Evolutionary conservation across 2,329 filamentous ascomycete genomes (phyloP).

Genomic region (Rosellinia necatrix): DNA sequence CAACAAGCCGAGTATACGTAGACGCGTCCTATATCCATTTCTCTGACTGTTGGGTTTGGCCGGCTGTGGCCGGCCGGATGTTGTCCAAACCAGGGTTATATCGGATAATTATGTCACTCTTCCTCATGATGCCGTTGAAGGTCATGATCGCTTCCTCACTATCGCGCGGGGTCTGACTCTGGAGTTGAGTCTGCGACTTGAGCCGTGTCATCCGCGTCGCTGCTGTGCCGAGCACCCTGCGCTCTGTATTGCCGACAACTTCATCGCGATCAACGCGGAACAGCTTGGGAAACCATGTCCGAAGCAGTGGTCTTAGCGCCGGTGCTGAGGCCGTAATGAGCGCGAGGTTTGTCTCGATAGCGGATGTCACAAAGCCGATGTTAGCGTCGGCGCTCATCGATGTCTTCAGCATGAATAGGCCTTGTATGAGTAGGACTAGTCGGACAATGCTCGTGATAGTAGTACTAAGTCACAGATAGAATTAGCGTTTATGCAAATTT

Average conservation of each 20-base stretch:
- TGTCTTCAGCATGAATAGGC: slow-evolving; percentile 38
- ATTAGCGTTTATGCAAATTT: not conserved
- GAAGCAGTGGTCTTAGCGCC: slow-evolving; percentile 46
- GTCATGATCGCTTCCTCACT: slow-evolving; percentile 24
- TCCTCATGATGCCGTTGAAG: slow-evolving; percentile 21
- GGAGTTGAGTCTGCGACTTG: slow-evolving; percentile 26
- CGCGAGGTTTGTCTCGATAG: slow-evolving; percentile 48
- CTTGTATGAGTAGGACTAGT: slow-evolving; percentile 41
- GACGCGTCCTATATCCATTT: slow-evolving; percentile 26
- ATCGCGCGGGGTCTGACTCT: slow-evolving; percentile 22
- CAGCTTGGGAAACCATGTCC: slow-evolving; percentile 41
- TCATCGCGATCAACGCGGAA: slow-evolving; percentile 33
- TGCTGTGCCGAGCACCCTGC: slow-evolving; percentile 22
- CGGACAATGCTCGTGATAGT: slow-evolving; percentile 44
- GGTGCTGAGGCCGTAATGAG: slow-evolving; percentile 50
- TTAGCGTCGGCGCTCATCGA: slow-evolving; percentile 38
- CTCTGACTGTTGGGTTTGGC: slow-evolving; percentile 6
- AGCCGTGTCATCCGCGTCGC: slow-evolving; percentile 27
- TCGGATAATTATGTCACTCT: slow-evolving; percentile 17
- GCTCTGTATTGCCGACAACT: slow-evolving; percentile 28
- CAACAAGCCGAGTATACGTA: not conserved
- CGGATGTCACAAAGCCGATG: slow-evolving; percentile 44
- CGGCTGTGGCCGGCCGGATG: slow-evolving; percentile 2
- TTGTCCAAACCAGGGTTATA: slow-evolving; percentile 11
- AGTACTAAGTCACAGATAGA: slow-evolving; percentile 33